A percentile compares a stretch with the other conserved stretches of the same genome.
phyloP scores from a whole-genome alignment of 345 rosid species.

The Pugionium dolabratum region DNA sequence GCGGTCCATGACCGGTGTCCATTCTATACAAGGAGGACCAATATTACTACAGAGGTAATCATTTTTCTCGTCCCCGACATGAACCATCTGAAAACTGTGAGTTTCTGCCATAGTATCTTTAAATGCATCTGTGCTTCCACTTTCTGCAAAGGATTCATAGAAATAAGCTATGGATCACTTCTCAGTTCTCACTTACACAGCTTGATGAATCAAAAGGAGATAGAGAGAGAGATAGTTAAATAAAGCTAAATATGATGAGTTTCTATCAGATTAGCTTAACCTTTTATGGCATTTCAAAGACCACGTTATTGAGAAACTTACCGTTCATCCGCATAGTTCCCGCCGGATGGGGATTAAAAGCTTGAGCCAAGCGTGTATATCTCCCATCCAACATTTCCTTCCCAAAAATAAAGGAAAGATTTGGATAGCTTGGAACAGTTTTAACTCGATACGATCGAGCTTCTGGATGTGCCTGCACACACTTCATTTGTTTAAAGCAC shows the following conservation, averaged over 20 bases:
- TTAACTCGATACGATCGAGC: slow-evolving; percentile 81
- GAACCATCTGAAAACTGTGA: slow-evolving; percentile 17
- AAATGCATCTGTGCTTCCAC: slow-evolving; percentile 25
- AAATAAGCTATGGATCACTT: neutral
- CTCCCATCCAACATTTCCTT: slow-evolving; percentile 61
- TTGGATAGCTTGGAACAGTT: slow-evolving; percentile 73
- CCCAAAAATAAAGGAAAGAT: slow-evolving; percentile 71
- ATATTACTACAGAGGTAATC: slow-evolving; percentile 33
- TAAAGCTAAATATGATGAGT: slow-evolving; percentile 4
- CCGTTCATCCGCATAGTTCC: slow-evolving; percentile 51
- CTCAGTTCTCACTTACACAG: neutral
- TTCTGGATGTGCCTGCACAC: slow-evolving; percentile 77
- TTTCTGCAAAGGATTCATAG: slow-evolving; percentile 22
- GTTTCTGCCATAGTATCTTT: slow-evolving; percentile 17
- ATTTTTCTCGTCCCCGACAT: slow-evolving; percentile 46
- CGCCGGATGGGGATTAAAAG: slow-evolving; percentile 43
- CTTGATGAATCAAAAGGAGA: neutral
- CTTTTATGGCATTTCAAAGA: neutral
- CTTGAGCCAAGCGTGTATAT: slow-evolving; percentile 66
- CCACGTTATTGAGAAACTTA: slow-evolving; percentile 33
- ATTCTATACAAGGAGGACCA: slow-evolving; percentile 45
- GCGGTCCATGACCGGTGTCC: slow-evolving; percentile 62
- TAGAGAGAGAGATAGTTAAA: neutral
- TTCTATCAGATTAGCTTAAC: slow-evolving; percentile 2
- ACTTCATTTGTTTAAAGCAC: slow-evolving; percentile 25